Conservation (phyloP, 2,329 filamentous ascomycete species). For the Claviceps purpurea region DNA sequence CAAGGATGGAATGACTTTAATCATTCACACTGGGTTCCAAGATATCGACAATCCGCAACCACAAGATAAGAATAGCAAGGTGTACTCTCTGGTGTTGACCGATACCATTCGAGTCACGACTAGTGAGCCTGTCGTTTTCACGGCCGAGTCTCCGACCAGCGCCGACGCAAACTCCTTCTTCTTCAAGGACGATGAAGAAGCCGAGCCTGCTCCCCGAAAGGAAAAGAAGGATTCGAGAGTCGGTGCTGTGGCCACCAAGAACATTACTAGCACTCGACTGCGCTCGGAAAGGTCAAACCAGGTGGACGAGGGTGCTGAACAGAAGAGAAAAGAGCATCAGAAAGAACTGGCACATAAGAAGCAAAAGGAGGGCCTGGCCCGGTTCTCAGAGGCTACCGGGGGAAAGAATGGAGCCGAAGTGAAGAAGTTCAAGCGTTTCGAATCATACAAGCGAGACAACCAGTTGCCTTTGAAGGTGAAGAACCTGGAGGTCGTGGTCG, state of each 20-base stretch:
- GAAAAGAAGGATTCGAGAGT: conserved; percentile 74
- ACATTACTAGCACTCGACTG: conserved; percentile 86
- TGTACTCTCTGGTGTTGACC: conserved; percentile 78
- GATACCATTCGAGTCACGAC: conserved; percentile 84
- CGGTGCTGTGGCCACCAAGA: conserved; percentile 81
- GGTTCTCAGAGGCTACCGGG: conserved; percentile 74
- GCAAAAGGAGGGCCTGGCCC: conserved; percentile 71
- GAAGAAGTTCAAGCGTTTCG: conserved; percentile 98
- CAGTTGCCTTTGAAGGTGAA: conserved; percentile 74
- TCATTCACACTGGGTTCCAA: conserved; percentile 76
- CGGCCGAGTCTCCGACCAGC: conserved; percentile 80
- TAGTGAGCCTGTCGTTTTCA: conserved; percentile 76
- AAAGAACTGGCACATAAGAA: conserved; percentile 80
- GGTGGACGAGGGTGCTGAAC: conserved; percentile 79
- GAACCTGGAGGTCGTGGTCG: conserved; percentile 80
- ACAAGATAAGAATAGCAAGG: conserved; percentile 79
- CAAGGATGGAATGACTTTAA: conserved; percentile 95
- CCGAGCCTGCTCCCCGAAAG: conserved; percentile 77
- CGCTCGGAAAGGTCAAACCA: conserved; percentile 83
- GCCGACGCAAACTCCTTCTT: conserved; percentile 95
- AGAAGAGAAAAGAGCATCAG: conserved; percentile 78
- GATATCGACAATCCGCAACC: conserved; percentile 79
- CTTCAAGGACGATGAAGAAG: conserved; percentile 91
- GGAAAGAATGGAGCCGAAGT: conserved; percentile 81
- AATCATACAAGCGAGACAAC: conserved; percentile 97